phyloP scores from a whole-genome alignment of 768 basidiomycete species.

The Kwoniella sp. region DNA sequence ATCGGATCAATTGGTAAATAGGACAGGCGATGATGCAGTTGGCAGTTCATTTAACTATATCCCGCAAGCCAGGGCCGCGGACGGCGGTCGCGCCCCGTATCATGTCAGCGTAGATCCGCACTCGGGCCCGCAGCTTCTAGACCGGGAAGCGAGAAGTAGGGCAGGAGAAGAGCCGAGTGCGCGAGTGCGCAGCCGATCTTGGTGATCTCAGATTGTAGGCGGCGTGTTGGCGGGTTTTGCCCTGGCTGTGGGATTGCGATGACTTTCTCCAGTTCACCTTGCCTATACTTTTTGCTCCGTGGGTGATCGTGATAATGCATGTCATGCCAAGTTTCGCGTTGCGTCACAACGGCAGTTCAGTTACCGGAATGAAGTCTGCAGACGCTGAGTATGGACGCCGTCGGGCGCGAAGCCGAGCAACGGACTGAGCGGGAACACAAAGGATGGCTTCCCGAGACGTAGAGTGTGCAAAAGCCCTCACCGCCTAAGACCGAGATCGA shows the following conservation, averaged over 20 bases:
- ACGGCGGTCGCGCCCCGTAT: neutral
- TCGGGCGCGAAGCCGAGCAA: neutral
- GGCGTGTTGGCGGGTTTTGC: neutral
- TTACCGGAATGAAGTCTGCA: neutral
- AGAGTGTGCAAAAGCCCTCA: too few species aligned
- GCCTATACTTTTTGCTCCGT: neutral
- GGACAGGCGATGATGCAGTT: neutral
- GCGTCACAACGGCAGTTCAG: too few species aligned
- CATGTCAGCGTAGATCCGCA: neutral
- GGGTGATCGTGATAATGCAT: too few species aligned
- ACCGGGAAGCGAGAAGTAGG: neutral
- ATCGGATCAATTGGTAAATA: neutral
- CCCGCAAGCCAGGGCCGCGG: neutral
- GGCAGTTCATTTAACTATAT: too few species aligned
- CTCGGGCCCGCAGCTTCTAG: neutral
- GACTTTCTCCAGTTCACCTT: too few species aligned
- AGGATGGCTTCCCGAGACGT: neutral
- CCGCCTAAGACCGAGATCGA: too few species aligned
- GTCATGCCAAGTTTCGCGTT: too few species aligned
- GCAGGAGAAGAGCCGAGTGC: neutral
- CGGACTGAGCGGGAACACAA: neutral
- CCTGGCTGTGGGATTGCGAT: neutral
- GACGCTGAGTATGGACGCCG: neutral
- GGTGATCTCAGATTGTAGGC: neutral
- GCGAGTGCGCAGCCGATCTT: constrained; percentile 1